Evolutionary conservation across 2,329 filamentous ascomycete species (phyloP).

Genomic region (Madurella mycetomatis): DNA sequence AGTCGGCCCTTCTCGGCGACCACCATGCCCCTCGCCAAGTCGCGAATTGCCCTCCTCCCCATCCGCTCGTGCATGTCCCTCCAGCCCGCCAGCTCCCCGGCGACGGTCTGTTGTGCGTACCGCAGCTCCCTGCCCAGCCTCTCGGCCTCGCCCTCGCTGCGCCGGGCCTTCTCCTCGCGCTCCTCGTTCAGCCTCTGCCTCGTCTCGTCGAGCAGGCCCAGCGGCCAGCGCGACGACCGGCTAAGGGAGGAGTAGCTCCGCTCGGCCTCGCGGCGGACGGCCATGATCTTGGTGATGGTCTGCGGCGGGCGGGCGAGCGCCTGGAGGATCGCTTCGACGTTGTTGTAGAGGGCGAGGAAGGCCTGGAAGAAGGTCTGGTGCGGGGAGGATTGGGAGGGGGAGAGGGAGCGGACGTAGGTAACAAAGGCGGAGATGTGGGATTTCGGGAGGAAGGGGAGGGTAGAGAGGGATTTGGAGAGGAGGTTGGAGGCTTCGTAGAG

Average conservation of each 20-base stretch:
- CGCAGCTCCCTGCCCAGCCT: conserved; percentile 75
- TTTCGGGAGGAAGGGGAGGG: conserved; percentile 62
- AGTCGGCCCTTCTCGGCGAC: conserved; percentile 74
- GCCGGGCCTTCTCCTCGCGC: conserved; percentile 72
- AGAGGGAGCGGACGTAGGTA: conserved; percentile 63
- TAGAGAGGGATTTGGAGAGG: conserved; percentile 48
- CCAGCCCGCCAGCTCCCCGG: conserved; percentile 87
- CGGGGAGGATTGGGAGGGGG: conserved; percentile 68
- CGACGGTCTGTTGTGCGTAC: conserved; percentile 91
- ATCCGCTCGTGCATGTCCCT: conserved; percentile 80
- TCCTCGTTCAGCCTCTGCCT: conserved; percentile 78
- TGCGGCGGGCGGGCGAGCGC: conserved; percentile 75
- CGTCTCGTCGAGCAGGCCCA: conserved; percentile 81
- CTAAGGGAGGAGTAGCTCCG: conserved; percentile 71
- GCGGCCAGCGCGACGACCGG: conserved; percentile 73
- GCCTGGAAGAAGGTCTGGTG: conserved; percentile 68
- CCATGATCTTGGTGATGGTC: conserved; percentile 71
- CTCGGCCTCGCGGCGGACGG: conserved; percentile 70
- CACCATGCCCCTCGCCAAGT: conserved; percentile 73
- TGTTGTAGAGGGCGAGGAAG: conserved; percentile 75
- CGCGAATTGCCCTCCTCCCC: conserved; percentile 67
- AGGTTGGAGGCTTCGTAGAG: conserved; percentile 61
- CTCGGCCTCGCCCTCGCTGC: conserved; percentile 65
- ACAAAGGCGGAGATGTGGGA: conserved; percentile 67
- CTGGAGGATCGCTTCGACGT: conserved; percentile 73